Evolutionary conservation across 2,329 filamentous ascomycete species (phyloP), one percentile per base, ranked within the genome.

Genomic region (Neonectria faginata): DNA sequence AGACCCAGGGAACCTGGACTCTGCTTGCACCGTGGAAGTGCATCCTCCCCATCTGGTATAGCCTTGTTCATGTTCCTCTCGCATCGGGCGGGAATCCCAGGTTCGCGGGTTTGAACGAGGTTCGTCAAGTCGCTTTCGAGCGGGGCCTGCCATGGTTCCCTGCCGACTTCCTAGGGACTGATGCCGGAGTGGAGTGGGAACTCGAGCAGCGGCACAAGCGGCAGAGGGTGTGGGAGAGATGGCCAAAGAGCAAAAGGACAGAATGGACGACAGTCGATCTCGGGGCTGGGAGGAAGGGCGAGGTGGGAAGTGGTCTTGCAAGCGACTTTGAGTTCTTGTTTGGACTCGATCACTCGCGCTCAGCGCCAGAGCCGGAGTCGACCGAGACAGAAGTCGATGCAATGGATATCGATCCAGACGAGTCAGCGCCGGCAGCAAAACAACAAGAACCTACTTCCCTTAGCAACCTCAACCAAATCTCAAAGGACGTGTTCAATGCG

Each of bases 1-100:
- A 85, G 51, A 81, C 83, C 1, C 89, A 91, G 52, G 91, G 91
- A 0, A 89, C 85, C 0, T 98, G 94, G 93, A 96, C 90, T 0
- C 77, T 98, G 1, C 83, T 98, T 25, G 85, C 96, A 3, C 96
- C 96, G 0, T 97, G 95, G 93, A 94, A 92, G 75, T 97, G 92
- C 72, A 91, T 98, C 39, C 83, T 89, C 39, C 88, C 93, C 0
- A 84, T 97, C 33, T 99, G 96, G 96, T 91, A 95, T 72, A 89
- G 88, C 51, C 80, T 98, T 14, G 91, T 97, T 80, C 93, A 93
- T 74, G 93, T 90, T 64, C 92, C 93, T 0, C 83, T 97, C 0
- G 91, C 89, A 0, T 91, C 89, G 1, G 94, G 94, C 8, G 90
- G 91, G 0, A 97, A 93, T 64, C 91, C 93, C 1, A 86, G 91